These are phyloP conservation scores for Erysimum pusillum DNA, from an alignment of 441 rosid genomes.

Conservation along the genomic window DNA sequence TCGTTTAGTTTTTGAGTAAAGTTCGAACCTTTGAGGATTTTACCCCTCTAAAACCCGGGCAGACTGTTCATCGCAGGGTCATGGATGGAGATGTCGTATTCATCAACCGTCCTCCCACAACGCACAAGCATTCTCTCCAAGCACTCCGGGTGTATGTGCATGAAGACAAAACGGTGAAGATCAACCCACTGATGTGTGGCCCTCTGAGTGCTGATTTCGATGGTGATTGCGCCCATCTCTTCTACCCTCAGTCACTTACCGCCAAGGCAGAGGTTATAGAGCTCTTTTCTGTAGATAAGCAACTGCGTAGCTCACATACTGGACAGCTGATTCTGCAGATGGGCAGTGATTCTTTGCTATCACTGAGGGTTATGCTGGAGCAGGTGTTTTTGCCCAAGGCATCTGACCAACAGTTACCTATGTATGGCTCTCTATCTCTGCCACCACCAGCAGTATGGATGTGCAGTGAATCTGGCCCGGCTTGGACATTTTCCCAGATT, in stretches of 20 bases:
- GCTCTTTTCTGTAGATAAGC: constrained; percentile 92
- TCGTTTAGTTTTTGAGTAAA: no score
- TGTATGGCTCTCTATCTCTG: constrained; percentile 70
- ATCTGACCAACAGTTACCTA: constrained; percentile 76
- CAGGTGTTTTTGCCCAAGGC: constrained; percentile 57
- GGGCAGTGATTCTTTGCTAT: constrained; percentile 75
- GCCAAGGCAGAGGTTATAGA: constrained; percentile 96
- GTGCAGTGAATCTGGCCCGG: constrained; percentile 52
- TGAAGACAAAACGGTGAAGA: constrained; percentile 93
- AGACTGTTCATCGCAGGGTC: constrained; percentile 84
- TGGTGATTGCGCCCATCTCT: constrained; percentile 91
- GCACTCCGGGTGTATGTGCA: constrained; percentile 92
- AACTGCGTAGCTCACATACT: constrained; percentile 89
- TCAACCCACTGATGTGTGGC: constrained; percentile 90
- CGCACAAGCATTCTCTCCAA: constrained; percentile 94
- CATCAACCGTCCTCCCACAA: constrained; percentile 94
- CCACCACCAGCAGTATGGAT: constrained; percentile 74
- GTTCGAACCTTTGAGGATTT: no score
- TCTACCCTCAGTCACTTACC: constrained; percentile 88
- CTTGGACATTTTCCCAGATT: constrained; percentile 83
- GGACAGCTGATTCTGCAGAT: constrained; percentile 85
- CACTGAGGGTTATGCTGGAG: constrained; percentile 72
- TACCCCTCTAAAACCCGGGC: constrained; percentile 90
- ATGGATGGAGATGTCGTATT: constrained; percentile 97
- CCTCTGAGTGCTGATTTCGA: constrained; percentile 97